A percentile compares a stretch with the other conserved stretches of the same genome.
phyloP scores from a whole-genome alignment of 352 stramenopile genomes.

The Globisporangium irregulare region DNA sequence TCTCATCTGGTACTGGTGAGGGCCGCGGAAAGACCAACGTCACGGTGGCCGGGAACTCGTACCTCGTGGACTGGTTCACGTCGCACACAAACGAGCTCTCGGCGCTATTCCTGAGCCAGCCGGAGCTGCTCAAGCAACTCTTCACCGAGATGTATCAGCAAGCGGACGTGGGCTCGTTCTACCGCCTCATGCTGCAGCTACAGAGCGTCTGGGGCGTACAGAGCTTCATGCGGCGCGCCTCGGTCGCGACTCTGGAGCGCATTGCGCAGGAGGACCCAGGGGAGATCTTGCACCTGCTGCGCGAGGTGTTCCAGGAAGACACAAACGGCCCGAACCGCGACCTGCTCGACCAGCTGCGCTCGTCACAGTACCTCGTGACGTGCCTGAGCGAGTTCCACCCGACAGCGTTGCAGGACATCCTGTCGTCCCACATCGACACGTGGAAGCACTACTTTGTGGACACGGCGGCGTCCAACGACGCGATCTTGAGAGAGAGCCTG shows the following conservation, averaged over 20 bases:
- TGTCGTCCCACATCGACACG: conserved; percentile 52
- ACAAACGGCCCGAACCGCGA: conserved; percentile 34
- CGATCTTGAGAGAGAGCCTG: conserved; percentile 50
- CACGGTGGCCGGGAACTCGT: conserved; percentile 9
- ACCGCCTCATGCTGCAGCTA: conserved; percentile 63
- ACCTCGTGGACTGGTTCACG: conserved; percentile 61
- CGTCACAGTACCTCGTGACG: conserved; percentile 50
- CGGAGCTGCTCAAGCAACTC: conserved; percentile 56
- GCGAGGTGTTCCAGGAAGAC: conserved; percentile 47
- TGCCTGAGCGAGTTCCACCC: conserved; percentile 65
- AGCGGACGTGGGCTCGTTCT: conserved; percentile 46
- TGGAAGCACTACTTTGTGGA: conserved; percentile 74
- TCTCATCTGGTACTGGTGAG: conserved; percentile 7
- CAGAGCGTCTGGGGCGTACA: conserved; percentile 57
- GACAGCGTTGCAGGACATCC: conserved; percentile 59
- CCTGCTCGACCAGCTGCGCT: conserved; percentile 47
- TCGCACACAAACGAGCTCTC: conserved; percentile 54
- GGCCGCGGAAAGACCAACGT: neutral
- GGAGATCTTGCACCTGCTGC: conserved; percentile 42
- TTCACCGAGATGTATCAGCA: conserved; percentile 61
- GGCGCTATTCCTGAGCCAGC: conserved; percentile 44
- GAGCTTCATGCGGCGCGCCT: conserved; percentile 53
- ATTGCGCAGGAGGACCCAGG: conserved; percentile 59
- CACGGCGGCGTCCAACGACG: conserved; percentile 44
- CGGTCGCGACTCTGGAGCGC: conserved; percentile 45